Conservation (phyloP, 1,284 basidiomycete genomes). For the Ustanciosporium gigantosporum region DNA sequence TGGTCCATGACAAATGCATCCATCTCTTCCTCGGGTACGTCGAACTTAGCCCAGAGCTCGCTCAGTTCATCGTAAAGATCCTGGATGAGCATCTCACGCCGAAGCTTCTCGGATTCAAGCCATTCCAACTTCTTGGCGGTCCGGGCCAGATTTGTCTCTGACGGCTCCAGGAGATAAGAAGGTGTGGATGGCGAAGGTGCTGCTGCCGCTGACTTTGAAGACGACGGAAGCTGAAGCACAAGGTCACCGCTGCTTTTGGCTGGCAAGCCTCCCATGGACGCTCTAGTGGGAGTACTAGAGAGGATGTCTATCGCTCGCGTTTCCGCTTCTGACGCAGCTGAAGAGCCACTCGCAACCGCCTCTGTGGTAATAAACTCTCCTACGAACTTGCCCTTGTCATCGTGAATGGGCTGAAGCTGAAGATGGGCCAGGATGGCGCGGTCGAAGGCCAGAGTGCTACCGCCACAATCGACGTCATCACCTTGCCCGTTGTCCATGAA, state of each 20-base stretch:
- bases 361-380: slow-evolving; percentile 44
- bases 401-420: slow-evolving; percentile 41
- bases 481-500: slow-evolving; percentile 8
- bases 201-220: slow-evolving; percentile 11
- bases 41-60: slow-evolving; percentile 57
- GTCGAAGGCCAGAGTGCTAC: slow-evolving; percentile 34
- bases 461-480: slow-evolving; percentile 21
- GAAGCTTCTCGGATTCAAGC: slow-evolving; percentile 50
- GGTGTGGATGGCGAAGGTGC: slow-evolving; percentile 12
- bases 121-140: slow-evolving; percentile 21
- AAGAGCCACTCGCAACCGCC: slow-evolving; percentile 10
- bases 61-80: slow-evolving; percentile 57
- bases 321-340: background rate
- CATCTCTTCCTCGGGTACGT: slow-evolving; percentile 58
- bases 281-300: slow-evolving; percentile 30
- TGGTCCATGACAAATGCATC: slow-evolving; percentile 58
- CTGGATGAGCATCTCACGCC: slow-evolving; percentile 54
- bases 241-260: slow-evolving; percentile 20
- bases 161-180: slow-evolving; percentile 35
- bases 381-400: slow-evolving; percentile 27
- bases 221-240: slow-evolving; percentile 16
- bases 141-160: slow-evolving; percentile 21
- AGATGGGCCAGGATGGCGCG: slow-evolving; percentile 44
- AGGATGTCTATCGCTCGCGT: slow-evolving; percentile 24
- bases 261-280: slow-evolving; percentile 25